A percentile compares a stretch with the other conserved stretches of the same genome.
phyloP scores from a whole-genome alignment of 2,329 filamentous ascomycete genomes.

The Ascochyta pisi region DNA sequence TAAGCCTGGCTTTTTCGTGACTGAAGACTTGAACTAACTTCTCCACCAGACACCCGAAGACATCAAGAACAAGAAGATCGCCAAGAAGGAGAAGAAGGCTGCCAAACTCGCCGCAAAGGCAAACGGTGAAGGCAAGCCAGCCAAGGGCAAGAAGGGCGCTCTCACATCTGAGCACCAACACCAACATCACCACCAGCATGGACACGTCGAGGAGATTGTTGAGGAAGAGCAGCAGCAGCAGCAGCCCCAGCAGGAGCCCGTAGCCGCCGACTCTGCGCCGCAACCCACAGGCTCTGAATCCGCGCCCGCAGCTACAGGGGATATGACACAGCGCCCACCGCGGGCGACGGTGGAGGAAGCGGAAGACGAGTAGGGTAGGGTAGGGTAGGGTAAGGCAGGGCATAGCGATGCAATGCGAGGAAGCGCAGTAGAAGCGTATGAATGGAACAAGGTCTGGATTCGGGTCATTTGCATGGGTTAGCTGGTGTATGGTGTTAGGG shows the following conservation, averaged over 20 bases:
- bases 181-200: constrained; percentile 18
- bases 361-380: constrained; percentile 43
- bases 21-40: constrained; percentile 2
- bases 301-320: constrained; percentile 19
- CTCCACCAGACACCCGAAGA: constrained; percentile 48
- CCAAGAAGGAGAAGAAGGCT: constrained; percentile 49
- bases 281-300: constrained; percentile 39
- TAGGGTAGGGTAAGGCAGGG: constrained; percentile 16
- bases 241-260: constrained; percentile 5
- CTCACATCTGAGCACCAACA: constrained; percentile 24
- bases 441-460: not conserved
- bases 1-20: constrained; percentile 46
- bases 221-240: constrained; percentile 2
- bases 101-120: constrained; percentile 42
- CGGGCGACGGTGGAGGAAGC: constrained; percentile 49
- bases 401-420: not conserved
- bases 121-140: constrained; percentile 33
- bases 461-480: constrained; percentile 18
- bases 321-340: constrained; percentile 37
- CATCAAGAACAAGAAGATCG: constrained; percentile 54
- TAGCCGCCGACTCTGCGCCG: constrained; percentile 35
- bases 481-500: constrained; percentile 10
- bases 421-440: no score
- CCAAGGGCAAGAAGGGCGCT: constrained; percentile 46
- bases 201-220: constrained; percentile 8